These are phyloP conservation scores for Hypoxylon crocopeplum DNA, from an alignment of 495 filamentous ascomycete genomes.

Conservation along the genomic window DNA sequence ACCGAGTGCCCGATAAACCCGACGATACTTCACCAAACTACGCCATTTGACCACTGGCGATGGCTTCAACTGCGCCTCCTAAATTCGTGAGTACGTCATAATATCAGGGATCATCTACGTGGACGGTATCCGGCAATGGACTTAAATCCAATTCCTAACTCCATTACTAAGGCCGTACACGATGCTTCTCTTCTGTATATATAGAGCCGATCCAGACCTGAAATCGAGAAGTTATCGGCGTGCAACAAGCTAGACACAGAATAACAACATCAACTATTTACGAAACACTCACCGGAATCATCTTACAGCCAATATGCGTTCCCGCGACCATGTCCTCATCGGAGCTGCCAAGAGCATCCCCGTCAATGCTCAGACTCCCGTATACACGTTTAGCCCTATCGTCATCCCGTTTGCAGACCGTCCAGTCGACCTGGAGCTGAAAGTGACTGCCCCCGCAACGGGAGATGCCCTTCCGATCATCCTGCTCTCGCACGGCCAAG, in stretches of 20 bases:
- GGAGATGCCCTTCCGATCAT: slow-evolving; percentile 50
- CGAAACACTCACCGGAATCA: not conserved
- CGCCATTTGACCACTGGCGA: not conserved
- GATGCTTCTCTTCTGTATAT: slow-evolving; percentile 5
- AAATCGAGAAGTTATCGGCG: not conserved
- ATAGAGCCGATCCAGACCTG: not conserved
- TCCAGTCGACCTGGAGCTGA: slow-evolving; percentile 41
- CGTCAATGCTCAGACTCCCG: slow-evolving; percentile 36
- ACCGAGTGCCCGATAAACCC: not conserved
- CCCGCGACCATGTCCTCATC: slow-evolving; percentile 44
- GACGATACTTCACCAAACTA: not conserved
- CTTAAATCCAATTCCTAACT: slow-evolving; percentile 19
- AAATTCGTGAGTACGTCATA: not conserved
- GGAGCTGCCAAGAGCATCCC: slow-evolving; percentile 50
- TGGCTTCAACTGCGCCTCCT: not conserved
- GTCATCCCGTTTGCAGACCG: slow-evolving; percentile 42
- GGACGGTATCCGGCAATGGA: not conserved
- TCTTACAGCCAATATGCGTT: slow-evolving; percentile 27
- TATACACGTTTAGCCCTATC: slow-evolving; percentile 50
- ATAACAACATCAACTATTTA: not conserved
- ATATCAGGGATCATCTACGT: not conserved
- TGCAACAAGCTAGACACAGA: slow-evolving; percentile 3
- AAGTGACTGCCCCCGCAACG: slow-evolving; percentile 41
- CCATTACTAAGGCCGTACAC: slow-evolving; percentile 9
- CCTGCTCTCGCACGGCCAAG: slow-evolving; percentile 52